phyloP scores from a whole-genome alignment of 495 filamentous ascomycete genomes.

The Lasiosphaeria hispida region DNA sequence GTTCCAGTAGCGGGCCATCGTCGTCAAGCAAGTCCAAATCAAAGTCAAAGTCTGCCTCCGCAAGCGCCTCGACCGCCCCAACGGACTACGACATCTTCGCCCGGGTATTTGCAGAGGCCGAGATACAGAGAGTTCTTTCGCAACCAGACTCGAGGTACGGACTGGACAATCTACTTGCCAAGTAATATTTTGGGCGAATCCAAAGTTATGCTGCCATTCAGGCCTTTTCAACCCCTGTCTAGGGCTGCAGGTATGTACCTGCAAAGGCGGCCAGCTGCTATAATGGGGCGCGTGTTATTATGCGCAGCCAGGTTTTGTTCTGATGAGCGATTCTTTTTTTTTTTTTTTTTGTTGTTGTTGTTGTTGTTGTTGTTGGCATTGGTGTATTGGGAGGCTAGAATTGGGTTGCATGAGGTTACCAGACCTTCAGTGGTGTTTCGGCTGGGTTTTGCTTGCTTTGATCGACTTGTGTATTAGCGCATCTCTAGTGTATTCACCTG shows the following conservation, averaged over 20 bases:
- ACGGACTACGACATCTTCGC: conserved; percentile 46
- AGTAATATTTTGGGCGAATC: background rate
- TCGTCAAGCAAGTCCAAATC: conserved; percentile 37
- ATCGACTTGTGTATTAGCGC: no score
- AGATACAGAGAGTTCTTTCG: conserved; percentile 40
- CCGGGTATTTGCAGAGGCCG: conserved; percentile 37
- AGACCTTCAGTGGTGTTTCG: background rate
- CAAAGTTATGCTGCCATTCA: no score
- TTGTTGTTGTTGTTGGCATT: background rate
- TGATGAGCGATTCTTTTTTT: background rate
- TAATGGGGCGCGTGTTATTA: no score
- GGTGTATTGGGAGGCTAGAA: background rate
- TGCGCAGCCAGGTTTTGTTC: no score
- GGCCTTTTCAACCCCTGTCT: no score
- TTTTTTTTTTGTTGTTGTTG: background rate
- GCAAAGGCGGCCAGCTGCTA: no score
- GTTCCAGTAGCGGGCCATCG: conserved; percentile 17
- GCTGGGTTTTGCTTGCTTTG: background rate
- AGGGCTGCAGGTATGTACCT: no score
- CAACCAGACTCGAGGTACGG: conserved; percentile 47
- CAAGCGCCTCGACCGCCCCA: conserved; percentile 24
- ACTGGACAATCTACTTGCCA: conserved; percentile 40
- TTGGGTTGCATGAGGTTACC: conserved; percentile 7
- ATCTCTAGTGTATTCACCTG: no score
- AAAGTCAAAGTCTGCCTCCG: conserved; percentile 22